Base-by-base conservation (phyloP, 2,329 filamentous ascomycete genomes). In the Penicillium paneum region DNA sequence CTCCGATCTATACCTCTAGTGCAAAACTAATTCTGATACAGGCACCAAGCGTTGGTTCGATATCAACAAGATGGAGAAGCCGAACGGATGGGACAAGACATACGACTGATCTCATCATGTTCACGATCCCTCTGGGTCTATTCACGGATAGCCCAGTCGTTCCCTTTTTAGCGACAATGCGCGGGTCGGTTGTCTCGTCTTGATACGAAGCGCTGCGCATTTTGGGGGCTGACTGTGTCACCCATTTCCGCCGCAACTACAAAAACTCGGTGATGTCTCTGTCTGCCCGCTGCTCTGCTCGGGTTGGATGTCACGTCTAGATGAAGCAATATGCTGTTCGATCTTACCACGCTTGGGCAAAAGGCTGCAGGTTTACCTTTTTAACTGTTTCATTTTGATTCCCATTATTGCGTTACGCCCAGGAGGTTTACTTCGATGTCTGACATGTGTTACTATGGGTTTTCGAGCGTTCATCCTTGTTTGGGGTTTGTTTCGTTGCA, bases 31-130 rank as follows among this genome's bases (percentile, higher is more conserved):
- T 24, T 24, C 24, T 56, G 63, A 61, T 35, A n/a, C 58, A 93
- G 90, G 90, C 79, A 97, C 93, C 49, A 84, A 89, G 32, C 85
- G 88, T 65, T 99, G 83, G 79, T 97, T 89, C 71, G 89, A 97
- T 42, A 74, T 91, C 66, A 95, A 92, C 74, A 83, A 85, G 52
- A 76, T 93, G 73, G 76, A 86, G 58, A 96, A 94, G 78, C 94
- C 94, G 13, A 83, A 86, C 64, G 94, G 93, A 59, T 96, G 89
- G 76, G 87, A 96, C 71, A 83, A 85, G 63, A 82, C 92, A 76
- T 77, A 81, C 63, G 52, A 54, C 19, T 75, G 69, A 74, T 66
- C 72, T 56, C 63, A 61, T 12, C 48, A 67, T 34, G 2, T 17
- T 13, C 28, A 19, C 15, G 24, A 57, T 63, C 10, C 43, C 56